Conservation (phyloP, 306 rosid species). For the Trichosanthes cucumerina region DNA sequence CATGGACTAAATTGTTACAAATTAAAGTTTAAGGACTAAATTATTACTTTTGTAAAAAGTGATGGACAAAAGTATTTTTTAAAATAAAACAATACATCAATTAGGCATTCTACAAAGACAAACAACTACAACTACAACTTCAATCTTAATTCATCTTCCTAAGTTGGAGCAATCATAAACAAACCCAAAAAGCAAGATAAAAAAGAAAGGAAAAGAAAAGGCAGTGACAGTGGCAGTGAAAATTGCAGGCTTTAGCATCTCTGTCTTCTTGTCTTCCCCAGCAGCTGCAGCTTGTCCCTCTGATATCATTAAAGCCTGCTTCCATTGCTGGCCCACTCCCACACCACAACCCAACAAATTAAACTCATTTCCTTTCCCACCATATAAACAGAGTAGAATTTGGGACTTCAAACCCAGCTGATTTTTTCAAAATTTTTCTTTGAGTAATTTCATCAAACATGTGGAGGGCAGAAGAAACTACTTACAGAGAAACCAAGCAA, state of each 20-base stretch:
- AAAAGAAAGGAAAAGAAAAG: background rate
- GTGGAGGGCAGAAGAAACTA: slow-evolving; percentile 29
- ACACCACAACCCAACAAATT: background rate
- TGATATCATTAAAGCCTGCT: slow-evolving; percentile 37
- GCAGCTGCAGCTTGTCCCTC: slow-evolving; percentile 22
- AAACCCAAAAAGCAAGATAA: background rate
- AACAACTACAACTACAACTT: background rate
- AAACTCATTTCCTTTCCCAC: background rate
- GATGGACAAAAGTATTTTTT: too few species aligned
- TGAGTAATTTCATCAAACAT: slow-evolving; percentile 15
- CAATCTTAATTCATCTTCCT: slow-evolving; percentile 17
- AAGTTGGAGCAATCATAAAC: slow-evolving; percentile 33
- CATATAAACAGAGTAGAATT: background rate
- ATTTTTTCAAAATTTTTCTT: background rate
- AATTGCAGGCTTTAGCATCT: slow-evolving; percentile 24
- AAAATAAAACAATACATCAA: background rate
- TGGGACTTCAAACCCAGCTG: background rate
- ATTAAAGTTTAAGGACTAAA: too few species aligned
- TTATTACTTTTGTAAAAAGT: too few species aligned
- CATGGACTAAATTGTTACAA: too few species aligned
- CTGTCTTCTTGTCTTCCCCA: slow-evolving; percentile 68
- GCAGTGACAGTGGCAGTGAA: slow-evolving; percentile 18
- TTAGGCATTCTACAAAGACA: background rate
- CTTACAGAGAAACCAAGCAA: slow-evolving; percentile 21
- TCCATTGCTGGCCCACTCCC: slow-evolving; percentile 18